phyloP scores from a whole-genome alignment of 139 green algal species.

The Chlamydomonas sp. region DNA sequence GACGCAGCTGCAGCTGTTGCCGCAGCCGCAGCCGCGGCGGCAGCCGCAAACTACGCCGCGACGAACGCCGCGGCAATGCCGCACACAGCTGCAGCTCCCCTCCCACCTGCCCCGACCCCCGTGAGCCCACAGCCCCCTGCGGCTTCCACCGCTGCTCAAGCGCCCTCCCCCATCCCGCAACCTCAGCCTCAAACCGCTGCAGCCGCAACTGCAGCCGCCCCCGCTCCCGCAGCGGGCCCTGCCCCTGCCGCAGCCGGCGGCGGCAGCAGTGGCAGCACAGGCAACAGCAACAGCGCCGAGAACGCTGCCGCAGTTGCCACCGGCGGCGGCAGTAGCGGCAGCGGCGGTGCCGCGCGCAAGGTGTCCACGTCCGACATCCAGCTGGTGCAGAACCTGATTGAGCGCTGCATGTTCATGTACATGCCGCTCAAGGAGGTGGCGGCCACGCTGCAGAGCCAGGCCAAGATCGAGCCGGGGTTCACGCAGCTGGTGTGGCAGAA shows the following conservation, averaged over 20 bases:
- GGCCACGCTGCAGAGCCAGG: slow-evolving; percentile 69
- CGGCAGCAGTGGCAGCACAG: neutral
- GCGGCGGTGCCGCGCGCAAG: slow-evolving; percentile 43
- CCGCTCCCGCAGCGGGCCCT: neutral
- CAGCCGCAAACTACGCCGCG: too few species aligned
- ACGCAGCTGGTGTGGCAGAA: slow-evolving; percentile 93
- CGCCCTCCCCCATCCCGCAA: neutral
- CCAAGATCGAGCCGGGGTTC: slow-evolving; percentile 85
- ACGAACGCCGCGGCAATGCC: too few species aligned
- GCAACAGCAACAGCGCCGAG: neutral
- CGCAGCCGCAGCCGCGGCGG: too few species aligned
- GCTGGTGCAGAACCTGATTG: slow-evolving; percentile 93
- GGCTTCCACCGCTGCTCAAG: too few species aligned
- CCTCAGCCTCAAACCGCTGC: neutral
- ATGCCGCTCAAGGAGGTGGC: slow-evolving; percentile 89
- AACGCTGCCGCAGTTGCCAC: neutral
- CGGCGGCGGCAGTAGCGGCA: neutral
- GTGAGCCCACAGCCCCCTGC: too few species aligned
- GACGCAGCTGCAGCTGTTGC: too few species aligned
- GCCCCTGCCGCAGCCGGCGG: neutral
- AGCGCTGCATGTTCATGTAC: slow-evolving; percentile 94
- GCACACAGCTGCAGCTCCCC: too few species aligned
- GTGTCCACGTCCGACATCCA: slow-evolving; percentile 87
- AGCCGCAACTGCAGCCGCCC: neutral
- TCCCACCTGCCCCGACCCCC: too few species aligned